Conservation (phyloP, 148 eudicot species). For the Oxyria digyna region DNA sequence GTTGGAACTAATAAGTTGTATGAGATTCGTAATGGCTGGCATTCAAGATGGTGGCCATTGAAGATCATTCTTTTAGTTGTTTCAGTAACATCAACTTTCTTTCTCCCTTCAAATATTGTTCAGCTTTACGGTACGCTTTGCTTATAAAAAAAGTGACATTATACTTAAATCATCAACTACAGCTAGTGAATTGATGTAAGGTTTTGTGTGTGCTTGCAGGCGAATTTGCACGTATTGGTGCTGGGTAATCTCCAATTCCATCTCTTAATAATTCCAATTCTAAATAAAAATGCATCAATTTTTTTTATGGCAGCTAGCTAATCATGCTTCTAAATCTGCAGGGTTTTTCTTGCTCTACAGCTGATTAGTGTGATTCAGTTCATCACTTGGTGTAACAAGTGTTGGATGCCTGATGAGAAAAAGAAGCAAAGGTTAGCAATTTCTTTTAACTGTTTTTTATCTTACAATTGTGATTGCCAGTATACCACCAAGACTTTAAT, state of each 20-base stretch:
- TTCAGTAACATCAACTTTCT: slow-evolving; percentile 57
- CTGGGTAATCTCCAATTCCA: slow-evolving; percentile 53
- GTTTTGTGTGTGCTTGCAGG: slow-evolving; percentile 32
- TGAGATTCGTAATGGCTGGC: slow-evolving; percentile 60
- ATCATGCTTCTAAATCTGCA: slow-evolving; percentile 15
- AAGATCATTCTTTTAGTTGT: slow-evolving; percentile 40
- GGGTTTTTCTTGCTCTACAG: slow-evolving; percentile 81
- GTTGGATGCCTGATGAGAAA: slow-evolving; percentile 73
- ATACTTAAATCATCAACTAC: not conserved
- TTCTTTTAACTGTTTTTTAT: not conserved
- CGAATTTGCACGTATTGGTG: slow-evolving; percentile 89
- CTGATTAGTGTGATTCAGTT: slow-evolving; percentile 86
- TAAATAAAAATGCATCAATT: not conserved
- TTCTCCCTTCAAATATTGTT: slow-evolving; percentile 50
- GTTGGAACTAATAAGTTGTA: slow-evolving; percentile 41
- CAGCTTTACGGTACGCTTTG: slow-evolving; percentile 65
- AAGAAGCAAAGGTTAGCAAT: slow-evolving; percentile 46
- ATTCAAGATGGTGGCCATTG: slow-evolving; percentile 67
- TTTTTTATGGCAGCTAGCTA: not conserved
- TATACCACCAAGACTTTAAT: not conserved
- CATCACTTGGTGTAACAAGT: slow-evolving; percentile 86
- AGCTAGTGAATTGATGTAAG: slow-evolving; percentile 1
- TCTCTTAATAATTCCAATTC: not conserved
- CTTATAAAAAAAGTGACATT: not conserved
- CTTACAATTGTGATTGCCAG: not conserved